Evolutionary conservation across 2,329 filamentous ascomycete genomes (phyloP), one percentile per base, ranked within the genome.

Genomic region (Claviceps arundinis): DNA sequence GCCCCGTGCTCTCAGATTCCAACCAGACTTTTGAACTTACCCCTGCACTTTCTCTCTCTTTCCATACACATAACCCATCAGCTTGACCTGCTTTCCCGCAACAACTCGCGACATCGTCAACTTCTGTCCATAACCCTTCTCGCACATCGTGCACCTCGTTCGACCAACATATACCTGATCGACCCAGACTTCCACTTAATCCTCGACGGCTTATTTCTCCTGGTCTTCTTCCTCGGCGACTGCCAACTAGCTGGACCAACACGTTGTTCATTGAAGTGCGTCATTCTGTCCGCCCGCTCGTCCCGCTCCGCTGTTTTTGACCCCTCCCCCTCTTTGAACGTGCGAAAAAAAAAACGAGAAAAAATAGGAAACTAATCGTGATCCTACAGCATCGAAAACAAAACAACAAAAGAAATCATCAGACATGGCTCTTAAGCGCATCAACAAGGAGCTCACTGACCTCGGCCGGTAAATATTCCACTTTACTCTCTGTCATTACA

Each of bases 381-480:
- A 50, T 38, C 22, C 30, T 38, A 37, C 43, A 50, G 58, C 59
- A 44, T 59, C 62, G 26, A 58, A 54, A 54, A 58, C 55, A 58
- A 61, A 62, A 61, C 63, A 47, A 55, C 42, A 57, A 37, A 57
- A 62, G 56, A 59, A 60, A 61, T 67, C 46, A 68, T 69, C 65
- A 66, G 51, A 37, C 14, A 93, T 93, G 87, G 87, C 87, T 73
- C 81, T 93, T 65, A 93, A 93, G 85, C 84, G 87, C 73, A 93
- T 93, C 73, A 91, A 91, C 81, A 93, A 90, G 84, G 87, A 93
- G 75, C 82, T 93, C 70, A 84, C 85, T 72, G 87, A 93, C 70
- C 80, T 93, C 73, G 87, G 87, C 76, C 86, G 87, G 87, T 91
- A 84, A 67, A 77, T 76, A 62, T 50, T 45, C 51, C 50, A 30